Evolutionary conservation across 257 asterid species (phyloP), one percentile per base, ranked within the genome.

Genomic region (Galeopsis tetrahit): DNA sequence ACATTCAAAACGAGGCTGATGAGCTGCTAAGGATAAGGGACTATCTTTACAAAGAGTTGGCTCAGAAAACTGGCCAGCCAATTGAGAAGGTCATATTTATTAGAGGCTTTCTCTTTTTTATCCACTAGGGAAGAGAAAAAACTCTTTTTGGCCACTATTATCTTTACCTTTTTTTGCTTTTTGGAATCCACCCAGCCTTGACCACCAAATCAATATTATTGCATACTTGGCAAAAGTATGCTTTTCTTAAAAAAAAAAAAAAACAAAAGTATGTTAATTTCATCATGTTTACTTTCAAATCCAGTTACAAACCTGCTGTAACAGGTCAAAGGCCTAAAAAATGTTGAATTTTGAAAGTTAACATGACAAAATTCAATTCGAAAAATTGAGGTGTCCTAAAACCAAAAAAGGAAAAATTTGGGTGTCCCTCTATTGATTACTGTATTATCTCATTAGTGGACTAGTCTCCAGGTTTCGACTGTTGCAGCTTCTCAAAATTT

Each of bases 31-130:
- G 98, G 73, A 88, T 93, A 74, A 86, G 92, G 78, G 92, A 93
- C 71, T 93, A 93, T 87, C 97, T 93, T 65, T 93, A 80, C 83
- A 86, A 85, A 79, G 98, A 93, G 82, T 81, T 93, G 90, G 83
- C 98, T 64, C 80, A 81, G 84, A 86, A 91, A 74, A 89, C 97
- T 36, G 96, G 94, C 70, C 97, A 93, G 71, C 90, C 97, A 21
- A 51, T 87, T 14, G 96, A 90, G 21, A 90, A 86, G 97, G 97
- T 89, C 78, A 55, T 40, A 44, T 34, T 68, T 57, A 33, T 33
- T 33, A 11, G 7, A 32, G 65, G 43, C 43, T 6, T 51, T 51
- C 7, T 51, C 32, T 15, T 14, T 7, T 51, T 15, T 17, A 6
- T 44, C 31, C 57, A 51, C 57, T 14, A n/a, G 14, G 2, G n/a